These are phyloP conservation scores for Babesia sp. DNA, from an alignment of 169 alveolate genomes.

Conservation along the genomic window DNA sequence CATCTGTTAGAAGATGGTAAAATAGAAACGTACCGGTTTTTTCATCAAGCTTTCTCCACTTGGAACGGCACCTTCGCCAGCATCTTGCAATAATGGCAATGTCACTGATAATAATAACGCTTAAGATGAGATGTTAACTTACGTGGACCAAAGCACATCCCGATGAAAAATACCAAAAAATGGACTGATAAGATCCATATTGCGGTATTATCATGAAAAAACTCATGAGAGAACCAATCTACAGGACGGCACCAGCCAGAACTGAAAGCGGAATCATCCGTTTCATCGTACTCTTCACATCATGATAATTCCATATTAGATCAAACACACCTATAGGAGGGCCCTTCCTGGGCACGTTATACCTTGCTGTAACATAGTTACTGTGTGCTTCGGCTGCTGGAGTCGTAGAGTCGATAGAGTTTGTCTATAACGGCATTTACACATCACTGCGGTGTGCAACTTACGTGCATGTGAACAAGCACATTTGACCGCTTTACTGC, in stretches of 20 bases:
- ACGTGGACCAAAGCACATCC: constrained; percentile 28
- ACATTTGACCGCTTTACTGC: background rate
- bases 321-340: constrained; percentile 17
- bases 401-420: background rate
- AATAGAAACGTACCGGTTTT: background rate
- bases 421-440: background rate
- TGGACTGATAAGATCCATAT: background rate
- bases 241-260: constrained; percentile 15
- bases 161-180: background rate
- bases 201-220: constrained; percentile 20
- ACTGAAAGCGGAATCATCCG: constrained; percentile 2
- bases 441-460: background rate
- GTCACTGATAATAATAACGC: constrained; percentile 5
- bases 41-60: background rate
- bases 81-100: background rate
- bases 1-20: too few relatives aligned
- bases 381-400: background rate
- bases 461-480: constrained; percentile 14
- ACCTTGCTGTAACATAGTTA: background rate
- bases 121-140: background rate
- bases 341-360: background rate
- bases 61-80: background rate
- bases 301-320: background rate
- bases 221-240: constrained; percentile 25
- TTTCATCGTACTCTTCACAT: constrained; percentile 19